Base-by-base conservation (phyloP, 305 asterid species). In the Striga hermonthica region DNA sequence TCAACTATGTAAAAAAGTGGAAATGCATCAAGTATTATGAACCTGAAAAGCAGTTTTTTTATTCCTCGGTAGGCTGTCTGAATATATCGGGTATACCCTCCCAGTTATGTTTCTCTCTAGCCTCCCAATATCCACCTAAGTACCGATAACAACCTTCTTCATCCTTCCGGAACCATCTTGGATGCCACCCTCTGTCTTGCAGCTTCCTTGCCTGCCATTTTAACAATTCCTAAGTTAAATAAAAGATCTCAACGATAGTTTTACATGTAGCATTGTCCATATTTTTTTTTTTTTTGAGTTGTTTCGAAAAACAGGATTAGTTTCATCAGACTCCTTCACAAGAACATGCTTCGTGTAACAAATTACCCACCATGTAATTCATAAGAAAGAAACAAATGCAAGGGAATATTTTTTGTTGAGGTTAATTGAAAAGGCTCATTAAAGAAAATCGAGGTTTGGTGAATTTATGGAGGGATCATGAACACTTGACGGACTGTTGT, bases 141-240 rank as follows among this genome's bases (percentile, higher is more conserved):
- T 93, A 90, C 4, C 76, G 70, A 57, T 93, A 93, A 73, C 89
- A 82, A 38, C 94, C 96, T n/a, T 90, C 90, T 62, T 81, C 92
- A 10, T 90, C 96, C 80, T 80, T 86, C 72, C 48, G 49, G 55
- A 90, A 93, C 98, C 98, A 93, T 77, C 86, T 82, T 7, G 98
- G 98, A 70, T 80, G 83, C 97, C 97, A 93, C 5, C 98, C 98
- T 75, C 92, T 80, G 70, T 93, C 98, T 80, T 93, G 98, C 80
- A 93, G 53, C 78, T 69, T 90, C 80, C 98, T 80, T 40, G 97
- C 98, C 98, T 92, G 87, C 10, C 79, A 67, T 12, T 39, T 22
- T 14, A 12, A 64, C 14, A 9, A 49, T 58, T 49, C 59, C 34
- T 6, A 50, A 50, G 11, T 31, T n/a, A 3, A 35, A 49, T 13